Conservation (phyloP, 202 grass and related monocot genomes). For the Schoenoplectus triqueter region DNA sequence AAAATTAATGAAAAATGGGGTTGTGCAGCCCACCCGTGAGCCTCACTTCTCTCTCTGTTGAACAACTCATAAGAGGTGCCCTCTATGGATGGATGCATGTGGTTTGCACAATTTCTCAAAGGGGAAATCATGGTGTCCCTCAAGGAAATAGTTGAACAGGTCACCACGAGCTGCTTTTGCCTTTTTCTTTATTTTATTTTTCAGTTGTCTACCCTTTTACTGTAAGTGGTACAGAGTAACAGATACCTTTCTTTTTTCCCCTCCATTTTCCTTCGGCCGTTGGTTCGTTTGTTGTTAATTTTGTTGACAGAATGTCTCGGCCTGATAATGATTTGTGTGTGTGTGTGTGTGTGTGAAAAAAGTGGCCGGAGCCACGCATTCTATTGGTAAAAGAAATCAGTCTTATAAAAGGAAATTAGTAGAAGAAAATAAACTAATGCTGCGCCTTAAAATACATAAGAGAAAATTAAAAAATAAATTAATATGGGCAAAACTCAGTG, state of each 20-base stretch:
- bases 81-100: constrained; percentile 31
- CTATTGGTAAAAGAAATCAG: too few relatives aligned
- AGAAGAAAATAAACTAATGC: too few relatives aligned
- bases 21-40: not conserved
- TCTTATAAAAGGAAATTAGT: too few relatives aligned
- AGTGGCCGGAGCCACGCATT: not conserved
- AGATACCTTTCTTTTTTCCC: constrained; percentile 18
- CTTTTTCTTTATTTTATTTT: constrained; percentile 49
- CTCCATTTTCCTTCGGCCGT: constrained; percentile 42
- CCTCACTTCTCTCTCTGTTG: not conserved
- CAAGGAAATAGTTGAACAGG: constrained; percentile 42
- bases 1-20: not conserved
- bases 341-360: not conserved
- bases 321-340: not conserved
- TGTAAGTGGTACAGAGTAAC: constrained; percentile 60
- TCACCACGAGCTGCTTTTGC: constrained; percentile 48
- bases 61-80: not conserved
- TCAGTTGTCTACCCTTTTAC: constrained; percentile 48
- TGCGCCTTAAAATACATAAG: too few relatives aligned
- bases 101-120: constrained; percentile 37
- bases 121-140: constrained; percentile 55
- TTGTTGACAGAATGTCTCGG: constrained; percentile 15
- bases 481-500: too few relatives aligned
- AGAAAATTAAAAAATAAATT: too few relatives aligned
- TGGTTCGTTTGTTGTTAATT: constrained; percentile 37